Base-by-base conservation (phyloP, 345 rosid species). In the Angophora floribunda region DNA sequence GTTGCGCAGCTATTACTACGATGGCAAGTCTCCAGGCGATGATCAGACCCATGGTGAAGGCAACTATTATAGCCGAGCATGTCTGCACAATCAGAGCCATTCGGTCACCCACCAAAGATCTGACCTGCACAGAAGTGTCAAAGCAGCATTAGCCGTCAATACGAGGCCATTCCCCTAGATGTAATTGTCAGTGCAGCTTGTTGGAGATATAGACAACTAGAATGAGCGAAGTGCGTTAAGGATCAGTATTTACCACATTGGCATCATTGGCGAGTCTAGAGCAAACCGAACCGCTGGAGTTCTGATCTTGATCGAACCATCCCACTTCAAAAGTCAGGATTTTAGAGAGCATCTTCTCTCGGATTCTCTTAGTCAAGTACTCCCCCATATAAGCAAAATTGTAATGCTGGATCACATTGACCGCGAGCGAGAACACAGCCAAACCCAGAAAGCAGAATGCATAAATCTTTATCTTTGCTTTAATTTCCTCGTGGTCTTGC, bases 221-320 rank as follows among this genome's bases (percentile, higher is more conserved):
- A 21, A 84, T 45, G 51, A 84, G 52, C 17, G 15, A 59, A 59
- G 0, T 59, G 67, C 7, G 0, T 13, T 59, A 26, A 59, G 67
- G 67, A 59, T 78, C 0, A 24, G 36, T 49, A 78, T 94, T 12
- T 92, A 96, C 96, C 94, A 89, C 92, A 86, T 90, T 93, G 19
- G 95, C 97, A 92, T 96, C 97, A 89, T 93, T 95, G 22, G 95
- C 92, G 5, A 96, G 95, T 87, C 96, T 91, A 30, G 97, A 91
- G 89, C 96, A 96, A 87, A 91, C 85, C 1, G 96, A 90, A 16
- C 96, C 97, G 24, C 96, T 95, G 0, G 96, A 92, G 88, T 95
- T 96, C 90, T 94, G 94, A 52, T 94, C 94, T 86, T 89, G 90
- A 86, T 95, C 94, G 51, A 95, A 95, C 95, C 97, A 95, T 3